Evolutionary conservation across 2,329 filamentous ascomycete genomes (phyloP).

Genomic region (Cylindrodendrum hubeiense): DNA sequence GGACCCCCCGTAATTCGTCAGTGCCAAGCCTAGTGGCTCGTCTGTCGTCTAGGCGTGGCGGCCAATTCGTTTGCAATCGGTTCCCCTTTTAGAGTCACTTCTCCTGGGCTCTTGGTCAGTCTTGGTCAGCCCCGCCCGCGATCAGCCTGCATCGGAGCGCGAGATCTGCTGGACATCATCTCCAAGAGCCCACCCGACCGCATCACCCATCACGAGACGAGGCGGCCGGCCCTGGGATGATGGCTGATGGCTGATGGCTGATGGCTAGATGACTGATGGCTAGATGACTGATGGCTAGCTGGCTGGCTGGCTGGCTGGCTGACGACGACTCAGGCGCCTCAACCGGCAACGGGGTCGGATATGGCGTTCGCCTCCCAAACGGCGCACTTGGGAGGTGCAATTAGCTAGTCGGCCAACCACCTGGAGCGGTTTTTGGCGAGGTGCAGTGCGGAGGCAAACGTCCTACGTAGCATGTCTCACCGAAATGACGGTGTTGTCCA

Average conservation of each 20-base stretch:
- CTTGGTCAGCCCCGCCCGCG: constrained; percentile 19
- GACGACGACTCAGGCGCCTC: background rate
- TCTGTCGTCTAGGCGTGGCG: background rate
- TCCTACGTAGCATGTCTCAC: constrained; percentile 35
- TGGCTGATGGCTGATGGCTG: too few species aligned
- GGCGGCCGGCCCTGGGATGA: too few species aligned
- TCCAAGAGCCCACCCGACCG: background rate
- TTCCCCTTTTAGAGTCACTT: background rate
- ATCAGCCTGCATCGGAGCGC: constrained; percentile 1
- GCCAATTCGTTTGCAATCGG: background rate
- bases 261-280: too few species aligned
- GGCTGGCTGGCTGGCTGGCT: background rate
- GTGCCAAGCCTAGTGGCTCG: background rate
- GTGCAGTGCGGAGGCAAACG: constrained; percentile 16
- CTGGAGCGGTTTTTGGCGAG: constrained; percentile 16
- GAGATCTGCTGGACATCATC: background rate
- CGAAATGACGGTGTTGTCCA: constrained; percentile 21
- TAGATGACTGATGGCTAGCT: too few species aligned
- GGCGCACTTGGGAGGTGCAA: constrained; percentile 15
- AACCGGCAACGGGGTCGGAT: constrained; percentile 4
- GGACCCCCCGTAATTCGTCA: background rate
- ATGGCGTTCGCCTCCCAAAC: constrained; percentile 10
- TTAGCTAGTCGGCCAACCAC: constrained; percentile 24
- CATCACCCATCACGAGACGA: background rate
- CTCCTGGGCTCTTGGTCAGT: constrained; percentile 20